A percentile compares a stretch with the other conserved stretches of the same genome.
phyloP scores from a whole-genome alignment of 169 alveolate genomes.

The Plasmodium coatneyi region DNA sequence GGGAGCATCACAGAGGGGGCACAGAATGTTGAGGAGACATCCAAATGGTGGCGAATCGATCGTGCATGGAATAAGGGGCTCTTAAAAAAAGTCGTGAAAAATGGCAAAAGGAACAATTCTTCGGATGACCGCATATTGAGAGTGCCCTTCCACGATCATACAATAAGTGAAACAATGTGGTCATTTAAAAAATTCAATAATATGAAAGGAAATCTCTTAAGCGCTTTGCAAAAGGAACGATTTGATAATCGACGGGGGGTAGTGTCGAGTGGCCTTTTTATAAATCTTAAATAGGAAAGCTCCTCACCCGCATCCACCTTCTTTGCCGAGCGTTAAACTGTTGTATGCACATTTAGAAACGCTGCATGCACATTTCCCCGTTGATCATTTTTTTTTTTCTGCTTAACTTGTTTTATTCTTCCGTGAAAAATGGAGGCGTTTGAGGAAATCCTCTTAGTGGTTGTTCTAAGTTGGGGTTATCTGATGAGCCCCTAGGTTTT shows the following conservation, averaged over 20 bases:
- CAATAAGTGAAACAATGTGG: background rate
- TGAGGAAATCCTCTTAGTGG: background rate
- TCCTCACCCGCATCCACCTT: no score
- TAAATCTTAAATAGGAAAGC: background rate
- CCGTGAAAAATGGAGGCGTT: background rate
- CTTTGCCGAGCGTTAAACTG: background rate
- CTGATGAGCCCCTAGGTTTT: background rate
- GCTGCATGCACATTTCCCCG: background rate
- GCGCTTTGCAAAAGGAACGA: background rate
- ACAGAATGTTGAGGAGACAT: background rate
- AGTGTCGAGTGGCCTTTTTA: background rate
- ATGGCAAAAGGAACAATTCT: background rate
- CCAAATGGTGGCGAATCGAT: background rate
- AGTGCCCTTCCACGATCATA: background rate
- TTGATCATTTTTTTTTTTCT: background rate
- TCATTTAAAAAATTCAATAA: background rate
- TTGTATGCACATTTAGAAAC: background rate
- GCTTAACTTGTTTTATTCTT: background rate
- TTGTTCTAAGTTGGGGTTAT: background rate
- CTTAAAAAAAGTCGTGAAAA: background rate
- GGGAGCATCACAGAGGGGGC: background rate
- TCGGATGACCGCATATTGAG: background rate
- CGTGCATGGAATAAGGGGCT: background rate
- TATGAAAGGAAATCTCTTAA: background rate
- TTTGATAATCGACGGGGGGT: background rate